Evolutionary conservation across 192 early-diverging fungal genomes (phyloP).

Genomic region (Linnemannia hyalina): DNA sequence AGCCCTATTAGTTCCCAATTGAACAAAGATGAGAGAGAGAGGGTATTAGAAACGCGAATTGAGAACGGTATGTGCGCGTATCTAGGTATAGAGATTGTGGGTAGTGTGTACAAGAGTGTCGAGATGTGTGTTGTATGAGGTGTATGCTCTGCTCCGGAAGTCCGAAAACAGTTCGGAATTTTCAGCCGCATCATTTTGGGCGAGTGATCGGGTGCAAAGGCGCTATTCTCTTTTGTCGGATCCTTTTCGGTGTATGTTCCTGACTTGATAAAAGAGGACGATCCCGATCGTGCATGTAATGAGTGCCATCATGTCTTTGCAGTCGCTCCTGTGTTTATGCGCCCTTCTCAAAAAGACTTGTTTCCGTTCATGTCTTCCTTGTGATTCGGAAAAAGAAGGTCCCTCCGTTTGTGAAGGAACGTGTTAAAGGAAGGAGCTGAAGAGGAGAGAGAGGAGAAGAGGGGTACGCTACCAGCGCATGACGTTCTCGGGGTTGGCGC

Average conservation of each 20-base stretch:
- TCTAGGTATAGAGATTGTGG: neutral
- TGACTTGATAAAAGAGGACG: neutral
- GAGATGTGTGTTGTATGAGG: neutral
- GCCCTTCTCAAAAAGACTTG: neutral
- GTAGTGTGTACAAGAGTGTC: neutral
- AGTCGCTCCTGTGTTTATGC: neutral
- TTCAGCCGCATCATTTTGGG: neutral
- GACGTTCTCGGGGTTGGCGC: conserved; percentile 55
- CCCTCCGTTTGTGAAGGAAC: neutral
- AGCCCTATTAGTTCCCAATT: conserved; percentile 24
- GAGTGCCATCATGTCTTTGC: neutral
- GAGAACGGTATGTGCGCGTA: neutral
- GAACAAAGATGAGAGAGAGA: neutral
- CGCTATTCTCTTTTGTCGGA: neutral
- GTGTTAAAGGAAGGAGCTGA: neutral
- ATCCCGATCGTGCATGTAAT: neutral
- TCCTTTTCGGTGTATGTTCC: neutral
- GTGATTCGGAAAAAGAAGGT: neutral
- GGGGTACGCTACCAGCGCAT: conserved; percentile 34
- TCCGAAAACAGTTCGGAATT: conserved; percentile 6
- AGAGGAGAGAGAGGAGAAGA: neutral
- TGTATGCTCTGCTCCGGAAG: neutral
- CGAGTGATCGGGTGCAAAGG: neutral
- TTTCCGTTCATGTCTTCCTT: too few relatives aligned
- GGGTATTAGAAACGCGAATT: neutral